Evolutionary conservation across 2,329 filamentous ascomycete genomes (phyloP).

Genomic region (Fusarium virguliforme): DNA sequence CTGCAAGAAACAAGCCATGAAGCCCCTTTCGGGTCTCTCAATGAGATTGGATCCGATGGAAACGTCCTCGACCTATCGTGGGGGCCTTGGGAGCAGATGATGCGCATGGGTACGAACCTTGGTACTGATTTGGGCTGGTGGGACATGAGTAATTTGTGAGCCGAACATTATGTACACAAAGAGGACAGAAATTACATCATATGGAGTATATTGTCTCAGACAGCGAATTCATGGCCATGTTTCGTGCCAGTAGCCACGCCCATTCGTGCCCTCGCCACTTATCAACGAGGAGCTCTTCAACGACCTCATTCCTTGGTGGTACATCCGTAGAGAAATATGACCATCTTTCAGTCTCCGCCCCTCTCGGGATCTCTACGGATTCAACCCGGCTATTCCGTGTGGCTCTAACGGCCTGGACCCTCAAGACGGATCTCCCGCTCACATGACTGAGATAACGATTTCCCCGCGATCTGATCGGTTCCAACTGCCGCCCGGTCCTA

Average conservation of each 20-base stretch:
- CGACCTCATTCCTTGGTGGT: neutral
- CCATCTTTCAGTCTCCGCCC: too few relatives aligned
- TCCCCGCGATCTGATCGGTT: neutral
- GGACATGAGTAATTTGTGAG: conserved; percentile 33
- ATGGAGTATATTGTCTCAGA: too few relatives aligned
- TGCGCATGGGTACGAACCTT: conserved; percentile 11
- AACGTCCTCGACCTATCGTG: conserved; percentile 26
- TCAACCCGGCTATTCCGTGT: neutral
- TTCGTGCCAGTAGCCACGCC: neutral
- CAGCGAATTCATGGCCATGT: too few relatives aligned
- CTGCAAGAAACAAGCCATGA: neutral
- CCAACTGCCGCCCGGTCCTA: neutral
- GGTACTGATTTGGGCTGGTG: conserved; percentile 35
- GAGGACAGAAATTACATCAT: neutral
- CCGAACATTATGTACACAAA: neutral
- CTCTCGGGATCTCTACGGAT: neutral
- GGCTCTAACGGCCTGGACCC: neutral
- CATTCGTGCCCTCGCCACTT: too few relatives aligned
- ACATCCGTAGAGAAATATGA: neutral
- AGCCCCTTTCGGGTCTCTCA: too few relatives aligned
- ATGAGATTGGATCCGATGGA: neutral
- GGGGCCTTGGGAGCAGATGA: conserved; percentile 42
- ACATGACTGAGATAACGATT: neutral
- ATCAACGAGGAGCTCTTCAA: neutral
- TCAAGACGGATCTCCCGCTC: conserved; percentile 1